Evolutionary conservation across 805 yeast genomes (phyloP).

Genomic region (Saturnispora halmiae): DNA sequence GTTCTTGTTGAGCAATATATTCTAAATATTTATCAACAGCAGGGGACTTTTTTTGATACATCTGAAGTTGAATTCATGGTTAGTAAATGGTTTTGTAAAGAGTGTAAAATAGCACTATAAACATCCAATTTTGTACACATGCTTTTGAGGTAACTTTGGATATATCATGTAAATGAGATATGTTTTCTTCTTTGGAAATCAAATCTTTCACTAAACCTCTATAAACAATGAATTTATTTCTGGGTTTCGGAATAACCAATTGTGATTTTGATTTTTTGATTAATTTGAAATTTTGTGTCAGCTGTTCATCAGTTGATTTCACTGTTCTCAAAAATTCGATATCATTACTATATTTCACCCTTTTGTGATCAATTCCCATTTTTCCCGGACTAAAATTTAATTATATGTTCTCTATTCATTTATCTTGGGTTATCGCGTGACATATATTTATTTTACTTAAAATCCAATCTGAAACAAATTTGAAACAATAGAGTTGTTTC

Average conservation of each 20-base stretch:
- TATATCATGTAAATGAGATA: not conserved
- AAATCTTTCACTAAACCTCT: slow-evolving; percentile 5
- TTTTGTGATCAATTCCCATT: no score
- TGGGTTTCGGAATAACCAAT: slow-evolving; percentile 9
- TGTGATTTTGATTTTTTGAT: slow-evolving; percentile 9
- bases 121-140: not conserved
- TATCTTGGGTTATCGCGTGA: not conserved
- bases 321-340: slow-evolving; percentile 7
- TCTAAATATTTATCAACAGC: slow-evolving; percentile 6
- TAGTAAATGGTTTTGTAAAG: no score
- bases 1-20: slow-evolving; percentile 3
- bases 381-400: no score
- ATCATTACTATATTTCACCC: not conserved
- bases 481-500: not conserved
- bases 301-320: slow-evolving; percentile 1
- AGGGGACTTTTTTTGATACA: slow-evolving; percentile 2
- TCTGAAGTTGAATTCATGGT: not conserved
- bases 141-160: slow-evolving; percentile 9
- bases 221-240: slow-evolving; percentile 13
- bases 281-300: slow-evolving; percentile 4
- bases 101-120: no score
- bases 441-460: not conserved
- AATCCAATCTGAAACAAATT: not conserved
- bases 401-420: no score
- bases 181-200: not conserved